Conservation (phyloP, 305 asterid genomes). For the Fraxinus paxiana region DNA sequence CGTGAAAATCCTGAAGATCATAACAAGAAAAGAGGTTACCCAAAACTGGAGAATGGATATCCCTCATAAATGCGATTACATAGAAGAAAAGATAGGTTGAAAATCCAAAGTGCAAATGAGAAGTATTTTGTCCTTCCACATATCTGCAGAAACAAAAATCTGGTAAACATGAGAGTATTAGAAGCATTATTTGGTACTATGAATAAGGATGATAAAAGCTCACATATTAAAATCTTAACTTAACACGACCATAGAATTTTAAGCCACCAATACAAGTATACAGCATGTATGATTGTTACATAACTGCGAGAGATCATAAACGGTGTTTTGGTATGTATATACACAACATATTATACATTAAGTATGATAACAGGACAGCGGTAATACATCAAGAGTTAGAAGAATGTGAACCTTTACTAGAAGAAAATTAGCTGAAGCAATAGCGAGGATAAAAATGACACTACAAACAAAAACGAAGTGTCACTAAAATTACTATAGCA, state of each 20-base stretch:
- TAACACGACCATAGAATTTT: background rate
- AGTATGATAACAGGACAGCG: conserved; percentile 13
- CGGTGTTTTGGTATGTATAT: conserved; percentile 6
- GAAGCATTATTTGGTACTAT: conserved; percentile 23
- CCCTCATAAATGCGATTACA: conserved; percentile 88
- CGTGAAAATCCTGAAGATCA: conserved; percentile 18
- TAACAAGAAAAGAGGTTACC: conserved; percentile 46
- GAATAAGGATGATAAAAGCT: conserved; percentile 10
- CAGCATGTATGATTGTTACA: background rate
- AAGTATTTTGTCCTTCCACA: conserved; percentile 75
- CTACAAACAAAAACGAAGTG: conserved; percentile 44
- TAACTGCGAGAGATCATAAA: background rate
- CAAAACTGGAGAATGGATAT: conserved; percentile 74
- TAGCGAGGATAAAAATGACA: conserved; percentile 54
- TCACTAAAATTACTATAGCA: conserved; percentile 22
- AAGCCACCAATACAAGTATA: conserved; percentile 17
- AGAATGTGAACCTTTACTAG: conserved; percentile 71
- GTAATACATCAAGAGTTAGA: conserved; percentile 21
- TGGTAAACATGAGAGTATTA: conserved; percentile 45
- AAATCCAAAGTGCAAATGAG: conserved; percentile 63
- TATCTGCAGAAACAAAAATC: conserved; percentile 61
- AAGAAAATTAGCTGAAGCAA: conserved; percentile 73
- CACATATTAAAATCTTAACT: conserved; percentile 3
- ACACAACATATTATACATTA: background rate
- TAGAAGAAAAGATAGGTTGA: conserved; percentile 71